A percentile compares a stretch with the other conserved stretches of the same genome.
Evolutionary conservation across 768 basidiomycete species (phyloP).

Genomic region (Ramaria sp.): DNA sequence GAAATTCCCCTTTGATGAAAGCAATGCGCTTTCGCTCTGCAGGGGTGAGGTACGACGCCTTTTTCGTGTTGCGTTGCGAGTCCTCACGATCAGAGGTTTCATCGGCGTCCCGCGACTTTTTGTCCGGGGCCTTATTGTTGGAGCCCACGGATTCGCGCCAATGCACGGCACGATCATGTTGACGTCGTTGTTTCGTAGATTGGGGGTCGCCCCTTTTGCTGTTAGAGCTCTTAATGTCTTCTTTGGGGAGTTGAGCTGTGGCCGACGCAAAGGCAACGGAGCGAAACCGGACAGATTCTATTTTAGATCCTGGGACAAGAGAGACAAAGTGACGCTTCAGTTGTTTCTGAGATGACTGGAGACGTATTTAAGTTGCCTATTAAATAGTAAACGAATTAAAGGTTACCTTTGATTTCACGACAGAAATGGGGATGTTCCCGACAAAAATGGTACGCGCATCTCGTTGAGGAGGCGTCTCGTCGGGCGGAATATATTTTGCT

Average conservation of each 20-base stretch:
- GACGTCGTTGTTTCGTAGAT: constrained; percentile 13
- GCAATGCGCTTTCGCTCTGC: constrained; percentile 88
- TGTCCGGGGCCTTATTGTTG: neutral
- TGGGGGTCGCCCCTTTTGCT: constrained; percentile 30
- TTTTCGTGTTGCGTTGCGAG: constrained; percentile 25
- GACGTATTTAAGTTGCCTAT: constrained; percentile 1
- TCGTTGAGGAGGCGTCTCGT: constrained; percentile 63
- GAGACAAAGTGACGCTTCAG: constrained; percentile 68
- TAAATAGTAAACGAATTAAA: neutral
- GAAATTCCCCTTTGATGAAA: constrained; percentile 89
- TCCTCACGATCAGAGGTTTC: constrained; percentile 27
- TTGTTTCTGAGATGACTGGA: constrained; percentile 62
- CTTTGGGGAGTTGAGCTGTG: constrained; percentile 47
- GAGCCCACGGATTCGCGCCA: constrained; percentile 10
- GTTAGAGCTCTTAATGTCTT: constrained; percentile 26
- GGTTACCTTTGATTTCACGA: constrained; percentile 62
- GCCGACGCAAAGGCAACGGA: constrained; percentile 85
- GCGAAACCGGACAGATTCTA: constrained; percentile 90
- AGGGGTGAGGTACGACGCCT: constrained; percentile 50
- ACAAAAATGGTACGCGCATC: constrained; percentile 85
- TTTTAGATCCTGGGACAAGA: constrained; percentile 61
- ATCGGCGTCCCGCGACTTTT: constrained; percentile 1
- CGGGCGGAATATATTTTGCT: constrained; percentile 43
- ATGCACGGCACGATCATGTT: constrained; percentile 11
- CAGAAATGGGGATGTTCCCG: constrained; percentile 74